Conservation (phyloP, 139 green algal genomes). For the Gonium pectorale region DNA sequence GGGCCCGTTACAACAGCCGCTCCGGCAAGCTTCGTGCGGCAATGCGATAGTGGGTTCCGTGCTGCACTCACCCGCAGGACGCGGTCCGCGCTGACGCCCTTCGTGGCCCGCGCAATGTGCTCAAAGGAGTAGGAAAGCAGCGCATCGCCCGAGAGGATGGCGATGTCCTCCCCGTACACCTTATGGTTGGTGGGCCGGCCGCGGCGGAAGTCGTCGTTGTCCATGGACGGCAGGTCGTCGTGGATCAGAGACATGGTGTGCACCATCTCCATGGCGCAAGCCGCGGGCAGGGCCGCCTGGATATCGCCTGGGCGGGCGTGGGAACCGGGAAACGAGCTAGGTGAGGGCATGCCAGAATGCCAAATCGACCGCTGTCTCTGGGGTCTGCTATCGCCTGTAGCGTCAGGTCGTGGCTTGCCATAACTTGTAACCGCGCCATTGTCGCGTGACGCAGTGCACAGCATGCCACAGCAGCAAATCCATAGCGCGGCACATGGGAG, state of each 20-base stretch:
- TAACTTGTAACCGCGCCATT: too few relatives aligned
- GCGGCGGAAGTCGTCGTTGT: conserved; percentile 98
- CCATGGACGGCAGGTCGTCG: conserved; percentile 97
- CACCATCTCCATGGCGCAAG: conserved; percentile 98
- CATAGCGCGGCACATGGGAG: too few relatives aligned
- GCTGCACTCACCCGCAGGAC: conserved; percentile 74
- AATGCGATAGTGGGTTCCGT: too few relatives aligned
- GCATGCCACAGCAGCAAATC: too few relatives aligned
- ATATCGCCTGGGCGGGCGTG: conserved; percentile 60
- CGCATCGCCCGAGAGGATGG: conserved; percentile 97
- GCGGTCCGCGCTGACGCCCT: conserved; percentile 83
- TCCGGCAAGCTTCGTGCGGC: too few relatives aligned
- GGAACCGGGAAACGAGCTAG: background rate
- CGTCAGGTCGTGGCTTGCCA: too few relatives aligned
- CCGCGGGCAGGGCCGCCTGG: conserved; percentile 88
- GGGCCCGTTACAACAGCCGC: too few relatives aligned
- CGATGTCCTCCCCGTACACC: conserved; percentile 97
- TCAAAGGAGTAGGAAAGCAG: conserved; percentile 96
- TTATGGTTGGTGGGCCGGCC: conserved; percentile 79
- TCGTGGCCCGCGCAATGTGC: conserved; percentile 93
- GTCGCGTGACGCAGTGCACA: too few relatives aligned
- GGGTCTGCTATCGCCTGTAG: too few relatives aligned
- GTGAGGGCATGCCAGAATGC: background rate
- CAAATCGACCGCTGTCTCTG: too few relatives aligned
- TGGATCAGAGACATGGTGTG: conserved; percentile 99